Conservation (phyloP, 2,329 filamentous ascomycete species). For the Alternaria solani region DNA sequence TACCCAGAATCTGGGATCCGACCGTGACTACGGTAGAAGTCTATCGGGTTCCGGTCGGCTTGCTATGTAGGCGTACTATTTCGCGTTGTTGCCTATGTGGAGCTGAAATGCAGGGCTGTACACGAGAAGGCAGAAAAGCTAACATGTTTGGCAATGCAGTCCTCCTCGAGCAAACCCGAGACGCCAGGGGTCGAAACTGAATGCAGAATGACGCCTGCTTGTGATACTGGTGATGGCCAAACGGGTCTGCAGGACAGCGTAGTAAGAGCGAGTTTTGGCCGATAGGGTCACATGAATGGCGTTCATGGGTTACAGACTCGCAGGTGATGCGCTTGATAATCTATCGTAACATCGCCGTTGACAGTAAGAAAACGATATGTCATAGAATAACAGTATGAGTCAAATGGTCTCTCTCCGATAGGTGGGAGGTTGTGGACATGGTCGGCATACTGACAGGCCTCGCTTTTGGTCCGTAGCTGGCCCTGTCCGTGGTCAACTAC, state of each 20-base stretch:
- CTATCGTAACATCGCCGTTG: background rate
- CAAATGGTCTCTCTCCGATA: background rate
- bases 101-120: constrained; percentile 5
- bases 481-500: background rate
- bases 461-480: background rate
- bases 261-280: constrained; percentile 2
- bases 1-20: constrained; percentile 6
- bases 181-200: background rate
- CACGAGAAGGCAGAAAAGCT: constrained; percentile 2
- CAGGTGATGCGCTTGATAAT: constrained; percentile 14
- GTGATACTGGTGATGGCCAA: constrained; percentile 24
- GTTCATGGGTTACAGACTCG: constrained; percentile 5
- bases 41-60: background rate
- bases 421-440: background rate
- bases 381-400: background rate
- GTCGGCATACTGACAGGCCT: background rate
- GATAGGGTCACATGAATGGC: constrained; percentile 22
- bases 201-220: constrained; percentile 28
- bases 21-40: background rate
- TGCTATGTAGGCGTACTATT: background rate
- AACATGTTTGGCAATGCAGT: constrained; percentile 1
- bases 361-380: background rate
- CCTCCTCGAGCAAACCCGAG: background rate
- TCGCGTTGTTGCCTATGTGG: background rate
- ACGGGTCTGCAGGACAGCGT: constrained; percentile 4